phyloP scores from a whole-genome alignment of 1,284 basidiomycete genomes.

The Cerrena zonata region DNA sequence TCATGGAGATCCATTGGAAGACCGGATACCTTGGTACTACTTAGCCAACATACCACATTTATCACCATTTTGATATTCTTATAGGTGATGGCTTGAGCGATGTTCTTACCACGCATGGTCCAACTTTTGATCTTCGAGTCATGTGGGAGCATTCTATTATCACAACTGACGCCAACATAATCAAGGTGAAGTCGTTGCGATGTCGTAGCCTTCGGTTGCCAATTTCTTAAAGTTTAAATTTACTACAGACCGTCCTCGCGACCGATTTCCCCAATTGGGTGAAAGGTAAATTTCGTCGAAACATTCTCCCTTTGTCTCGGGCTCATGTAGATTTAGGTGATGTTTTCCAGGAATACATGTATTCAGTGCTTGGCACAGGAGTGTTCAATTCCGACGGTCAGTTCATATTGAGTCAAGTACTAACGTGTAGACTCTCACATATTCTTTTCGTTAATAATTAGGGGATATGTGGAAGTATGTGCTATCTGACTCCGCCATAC shows the following conservation, averaged over 20 bases:
- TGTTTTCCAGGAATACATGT: neutral
- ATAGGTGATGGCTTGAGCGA: conserved; percentile 17
- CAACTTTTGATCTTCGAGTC: conserved; percentile 7
- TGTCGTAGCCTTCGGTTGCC: neutral
- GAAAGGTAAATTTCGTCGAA: conserved; percentile 2
- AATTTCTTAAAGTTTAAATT: neutral
- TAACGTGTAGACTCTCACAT: too few relatives aligned
- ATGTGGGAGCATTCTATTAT: conserved; percentile 15
- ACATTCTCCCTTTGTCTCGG: neutral
- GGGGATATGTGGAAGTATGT: conserved; percentile 8
- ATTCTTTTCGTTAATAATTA: neutral
- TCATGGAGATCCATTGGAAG: conserved; percentile 9
- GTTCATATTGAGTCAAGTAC: neutral
- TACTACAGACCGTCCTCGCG: conserved; percentile 6
- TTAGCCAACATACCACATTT: too few relatives aligned
- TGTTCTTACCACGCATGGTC: conserved; percentile 10
- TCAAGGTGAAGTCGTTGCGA: conserved; percentile 20
- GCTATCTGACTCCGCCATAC: neutral
- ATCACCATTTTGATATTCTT: neutral
- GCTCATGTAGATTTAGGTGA: neutral
- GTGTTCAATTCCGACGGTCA: conserved; percentile 9
- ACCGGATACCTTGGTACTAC: conserved; percentile 15
- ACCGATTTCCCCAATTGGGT: conserved; percentile 7
- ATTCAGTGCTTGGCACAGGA: conserved; percentile 5
- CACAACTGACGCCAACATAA: conserved; percentile 14